phyloP scores from a whole-genome alignment of 768 basidiomycete genomes.

The Naganishia friedmannii region DNA sequence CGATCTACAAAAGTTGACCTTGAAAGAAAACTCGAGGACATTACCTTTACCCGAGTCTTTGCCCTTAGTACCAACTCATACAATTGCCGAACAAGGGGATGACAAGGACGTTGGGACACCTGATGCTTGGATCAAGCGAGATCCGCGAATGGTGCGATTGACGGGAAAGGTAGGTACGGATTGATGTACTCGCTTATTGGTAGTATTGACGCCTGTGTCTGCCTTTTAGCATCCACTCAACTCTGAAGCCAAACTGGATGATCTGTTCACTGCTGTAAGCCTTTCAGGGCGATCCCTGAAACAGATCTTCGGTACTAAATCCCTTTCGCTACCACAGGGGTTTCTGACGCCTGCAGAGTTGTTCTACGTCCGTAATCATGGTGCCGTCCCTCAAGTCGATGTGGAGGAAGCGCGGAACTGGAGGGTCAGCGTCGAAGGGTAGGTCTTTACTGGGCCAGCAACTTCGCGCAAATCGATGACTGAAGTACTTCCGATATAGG shows the following conservation, averaged over 20 bases:
- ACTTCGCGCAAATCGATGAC: neutral
- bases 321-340: slow-evolving; percentile 47
- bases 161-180: slow-evolving; percentile 48
- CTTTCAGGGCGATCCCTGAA: neutral
- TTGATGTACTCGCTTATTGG: slow-evolving; percentile 26
- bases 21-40: neutral
- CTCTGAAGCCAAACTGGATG: slow-evolving; percentile 57
- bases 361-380: slow-evolving; percentile 66
- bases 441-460: slow-evolving; percentile 43
- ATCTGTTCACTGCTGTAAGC: slow-evolving; percentile 55
- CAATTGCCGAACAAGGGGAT: slow-evolving; percentile 11
- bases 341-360: slow-evolving; percentile 61
- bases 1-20: neutral
- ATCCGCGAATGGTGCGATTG: slow-evolving; percentile 56
- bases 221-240: slow-evolving; percentile 62
- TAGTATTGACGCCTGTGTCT: neutral
- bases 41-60: slow-evolving; percentile 23
- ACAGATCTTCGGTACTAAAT: neutral
- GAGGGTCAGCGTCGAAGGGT: slow-evolving; percentile 57
- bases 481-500: slow-evolving; percentile 34
- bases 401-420: slow-evolving; percentile 54
- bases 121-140: slow-evolving; percentile 55
- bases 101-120: slow-evolving; percentile 52
- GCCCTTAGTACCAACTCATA: slow-evolving; percentile 33
- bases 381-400: slow-evolving; percentile 60